Conservation (phyloP, 2,329 filamentous ascomycete species). For the Davidsoniella eucalypti region DNA sequence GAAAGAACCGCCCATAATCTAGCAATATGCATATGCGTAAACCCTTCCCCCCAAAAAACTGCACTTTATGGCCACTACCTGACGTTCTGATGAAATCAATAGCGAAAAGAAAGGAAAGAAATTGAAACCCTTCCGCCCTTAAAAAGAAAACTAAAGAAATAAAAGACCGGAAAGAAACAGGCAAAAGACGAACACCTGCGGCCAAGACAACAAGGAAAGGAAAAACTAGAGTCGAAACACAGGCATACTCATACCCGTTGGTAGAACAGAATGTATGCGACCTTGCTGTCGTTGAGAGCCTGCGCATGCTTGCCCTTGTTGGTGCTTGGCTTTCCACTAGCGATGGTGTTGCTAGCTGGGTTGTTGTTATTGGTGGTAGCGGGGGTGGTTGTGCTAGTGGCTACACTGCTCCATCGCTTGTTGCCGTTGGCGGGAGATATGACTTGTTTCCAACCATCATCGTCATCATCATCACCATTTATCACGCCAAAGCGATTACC, state of each 20-base stretch:
- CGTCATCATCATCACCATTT: conserved; percentile 43
- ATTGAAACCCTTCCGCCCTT: neutral
- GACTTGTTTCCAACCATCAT: conserved; percentile 74
- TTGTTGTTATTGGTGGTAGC: neutral
- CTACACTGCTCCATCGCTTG: conserved; percentile 52
- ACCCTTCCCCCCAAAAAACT: neutral
- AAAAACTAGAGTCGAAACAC: neutral
- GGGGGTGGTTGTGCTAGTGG: conserved; percentile 44
- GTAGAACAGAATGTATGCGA: conserved; percentile 93
- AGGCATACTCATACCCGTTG: conserved; percentile 43
- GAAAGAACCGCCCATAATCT: neutral
- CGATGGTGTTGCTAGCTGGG: neutral
- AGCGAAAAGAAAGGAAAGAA: conserved; percentile 2
- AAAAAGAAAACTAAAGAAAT: neutral
- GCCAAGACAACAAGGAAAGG: neutral
- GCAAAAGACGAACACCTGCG: neutral
- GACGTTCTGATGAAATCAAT: neutral
- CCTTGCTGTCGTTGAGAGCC: conserved; percentile 78
- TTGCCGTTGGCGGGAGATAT: conserved; percentile 41
- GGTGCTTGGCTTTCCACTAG: conserved; percentile 19
- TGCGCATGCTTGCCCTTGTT: conserved; percentile 42
- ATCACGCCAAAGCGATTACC: conserved; percentile 47
- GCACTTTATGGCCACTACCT: neutral
- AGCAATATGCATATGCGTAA: neutral
- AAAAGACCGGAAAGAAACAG: neutral